A percentile compares a stretch with the other conserved stretches of the same genome.
Evolutionary conservation across 129 eudicot species (phyloP).

Genomic region (Centaurea solstitialis): DNA sequence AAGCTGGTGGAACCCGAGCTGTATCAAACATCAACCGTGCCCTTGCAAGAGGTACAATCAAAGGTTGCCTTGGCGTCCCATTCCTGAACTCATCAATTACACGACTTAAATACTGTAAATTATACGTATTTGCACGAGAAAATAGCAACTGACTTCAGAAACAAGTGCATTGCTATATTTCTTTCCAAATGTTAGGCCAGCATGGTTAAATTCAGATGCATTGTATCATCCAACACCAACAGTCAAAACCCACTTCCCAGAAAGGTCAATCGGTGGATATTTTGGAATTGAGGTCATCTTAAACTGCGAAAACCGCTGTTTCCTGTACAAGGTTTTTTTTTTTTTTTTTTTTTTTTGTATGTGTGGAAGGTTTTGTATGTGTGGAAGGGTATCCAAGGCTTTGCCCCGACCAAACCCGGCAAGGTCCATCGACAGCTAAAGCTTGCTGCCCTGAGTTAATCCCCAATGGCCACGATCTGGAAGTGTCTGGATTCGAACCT

Average conservation of each 20-base stretch:
- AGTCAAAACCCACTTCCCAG: background rate
- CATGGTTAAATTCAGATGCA: background rate
- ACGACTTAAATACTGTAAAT: background rate
- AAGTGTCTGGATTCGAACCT: too few species aligned
- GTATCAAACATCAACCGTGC: constrained; percentile 72
- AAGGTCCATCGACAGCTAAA: too few species aligned
- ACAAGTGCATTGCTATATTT: background rate
- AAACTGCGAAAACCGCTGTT: background rate
- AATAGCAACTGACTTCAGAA: background rate
- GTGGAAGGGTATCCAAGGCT: too few species aligned
- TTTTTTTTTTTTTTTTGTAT: too few species aligned
- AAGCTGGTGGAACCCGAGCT: constrained; percentile 81
- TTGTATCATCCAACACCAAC: background rate
- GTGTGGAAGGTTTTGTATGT: too few species aligned
- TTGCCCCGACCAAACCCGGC: too few species aligned
- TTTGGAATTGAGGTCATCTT: background rate
- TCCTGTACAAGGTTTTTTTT: background rate
- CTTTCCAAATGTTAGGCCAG: background rate
- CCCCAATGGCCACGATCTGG: too few species aligned
- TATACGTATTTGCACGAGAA: background rate
- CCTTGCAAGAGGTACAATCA: constrained; percentile 93
- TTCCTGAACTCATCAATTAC: constrained; percentile 45
- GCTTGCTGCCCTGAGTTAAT: too few species aligned
- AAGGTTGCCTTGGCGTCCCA: constrained; percentile 97
- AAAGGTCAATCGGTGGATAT: background rate